Conservation (phyloP, 1,284 basidiomycete species). For the Sporisorium iseilematis-ciliati region DNA sequence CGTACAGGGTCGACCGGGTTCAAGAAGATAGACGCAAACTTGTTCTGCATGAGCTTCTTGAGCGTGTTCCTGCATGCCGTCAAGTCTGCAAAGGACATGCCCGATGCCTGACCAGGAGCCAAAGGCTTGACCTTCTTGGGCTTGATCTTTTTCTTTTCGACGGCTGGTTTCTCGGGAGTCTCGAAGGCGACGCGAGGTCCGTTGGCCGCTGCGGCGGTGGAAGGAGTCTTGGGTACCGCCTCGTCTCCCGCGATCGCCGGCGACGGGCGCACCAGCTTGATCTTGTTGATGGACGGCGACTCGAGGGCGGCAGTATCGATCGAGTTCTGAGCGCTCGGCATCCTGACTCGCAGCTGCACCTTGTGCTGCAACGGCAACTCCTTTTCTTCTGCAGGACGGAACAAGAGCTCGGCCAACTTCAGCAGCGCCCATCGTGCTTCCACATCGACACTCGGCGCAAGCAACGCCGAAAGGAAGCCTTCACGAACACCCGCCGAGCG, state of each 20-base stretch:
- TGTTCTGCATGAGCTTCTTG: slow-evolving; percentile 78
- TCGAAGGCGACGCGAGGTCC: slow-evolving; percentile 54
- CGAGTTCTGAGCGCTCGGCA: slow-evolving; percentile 56
- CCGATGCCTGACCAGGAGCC: slow-evolving; percentile 76
- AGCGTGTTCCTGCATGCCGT: slow-evolving; percentile 83
- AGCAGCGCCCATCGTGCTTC: slow-evolving; percentile 91
- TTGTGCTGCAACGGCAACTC: slow-evolving; percentile 61
- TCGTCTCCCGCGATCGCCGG: slow-evolving; percentile 22
- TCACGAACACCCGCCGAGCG: slow-evolving; percentile 67
- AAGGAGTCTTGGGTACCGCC: slow-evolving; percentile 10
- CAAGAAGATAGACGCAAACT: slow-evolving; percentile 80
- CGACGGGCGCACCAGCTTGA: slow-evolving; percentile 48
- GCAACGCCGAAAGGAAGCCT: slow-evolving; percentile 64
- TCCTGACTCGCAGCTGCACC: slow-evolving; percentile 75
- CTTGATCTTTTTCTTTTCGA: slow-evolving; percentile 67
- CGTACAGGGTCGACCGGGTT: slow-evolving; percentile 80
- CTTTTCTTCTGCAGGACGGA: slow-evolving; percentile 75
- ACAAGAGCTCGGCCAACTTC: slow-evolving; percentile 90
- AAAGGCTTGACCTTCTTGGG: slow-evolving; percentile 68
- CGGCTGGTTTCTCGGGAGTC: slow-evolving; percentile 58
- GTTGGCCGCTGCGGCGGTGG: slow-evolving; percentile 14
- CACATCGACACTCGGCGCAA: slow-evolving; percentile 76
- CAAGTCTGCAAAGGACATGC: slow-evolving; percentile 84
- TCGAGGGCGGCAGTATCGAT: slow-evolving; percentile 24
- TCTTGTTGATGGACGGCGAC: slow-evolving; percentile 46